Base-by-base conservation (phyloP, 1,284 basidiomycete species). In the Trametes pubescens region DNA sequence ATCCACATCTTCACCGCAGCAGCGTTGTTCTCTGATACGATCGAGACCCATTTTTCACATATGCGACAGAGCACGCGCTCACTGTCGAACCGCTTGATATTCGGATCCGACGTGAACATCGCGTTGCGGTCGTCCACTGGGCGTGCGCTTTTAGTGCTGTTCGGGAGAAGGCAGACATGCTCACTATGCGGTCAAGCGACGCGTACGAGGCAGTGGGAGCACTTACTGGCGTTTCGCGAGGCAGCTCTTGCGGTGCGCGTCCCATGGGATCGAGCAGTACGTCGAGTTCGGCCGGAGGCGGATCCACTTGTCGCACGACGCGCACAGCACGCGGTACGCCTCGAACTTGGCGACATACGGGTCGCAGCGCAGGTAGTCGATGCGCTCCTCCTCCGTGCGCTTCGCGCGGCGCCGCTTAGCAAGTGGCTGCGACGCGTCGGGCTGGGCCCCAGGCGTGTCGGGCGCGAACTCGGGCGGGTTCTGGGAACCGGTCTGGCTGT, bases 201-300 rank as follows among this genome's bases (percentile, higher is more conserved):
- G 14, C n/a, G 14, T 14, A 38, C 13, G 14, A 40, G 2, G 35
- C 49, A 24, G 13, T 11, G n/a, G 10, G 24, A 24, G 47, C 53
- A 73, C 82, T 74, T 67, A 89, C 88, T 85, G 82, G 74, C 88
- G 89, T 77, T 90, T 92, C 2, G 88, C 86, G 54, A 93, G 77
- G 74, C 90, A 92, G 72, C 88, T 90, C 77, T 85, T 86, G 57
- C 90, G 79, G 72, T 93, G 91, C 11, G 89, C 91, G 70, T 92
- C 91, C 91, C 91, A 93, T 0, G 91, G 91, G 62, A 92, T 92
- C n/a, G 87, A 89, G 74, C 91, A 93, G 71, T 91, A 93, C 0
- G 91, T 92, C 58, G 90, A 92, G 74, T 93, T 93, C 47, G 90
- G 90, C 16, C 91, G 82, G 21, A 93, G 79, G 38, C 91, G 84